Evolutionary conservation across 495 filamentous ascomycete species (phyloP).

Genomic region (Penicillium parvum): DNA sequence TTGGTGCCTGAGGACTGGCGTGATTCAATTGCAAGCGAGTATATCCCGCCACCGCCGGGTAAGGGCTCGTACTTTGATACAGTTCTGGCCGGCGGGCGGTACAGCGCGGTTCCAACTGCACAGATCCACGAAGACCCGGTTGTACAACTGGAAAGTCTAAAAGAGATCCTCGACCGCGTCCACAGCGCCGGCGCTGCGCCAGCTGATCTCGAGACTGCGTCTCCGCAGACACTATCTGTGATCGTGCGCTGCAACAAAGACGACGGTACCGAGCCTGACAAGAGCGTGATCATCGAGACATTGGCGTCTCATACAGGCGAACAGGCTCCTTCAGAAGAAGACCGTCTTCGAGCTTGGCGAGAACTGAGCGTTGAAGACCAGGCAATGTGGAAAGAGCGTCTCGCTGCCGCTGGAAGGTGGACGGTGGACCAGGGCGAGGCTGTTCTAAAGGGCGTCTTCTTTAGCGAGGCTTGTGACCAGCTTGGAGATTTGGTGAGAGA

Average conservation of each 20-base stretch:
- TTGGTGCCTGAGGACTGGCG: constrained; percentile 40
- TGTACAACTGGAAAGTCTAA: constrained; percentile 16
- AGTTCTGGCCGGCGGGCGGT: background rate
- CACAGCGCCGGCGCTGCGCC: constrained; percentile 24
- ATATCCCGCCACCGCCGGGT: constrained; percentile 11
- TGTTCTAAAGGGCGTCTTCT: constrained; percentile 69
- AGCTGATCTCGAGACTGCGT: constrained; percentile 14
- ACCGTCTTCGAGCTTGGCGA: constrained; percentile 58
- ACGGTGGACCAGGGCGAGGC: constrained; percentile 64
- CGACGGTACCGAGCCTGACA: constrained; percentile 15
- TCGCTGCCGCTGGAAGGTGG: constrained; percentile 71
- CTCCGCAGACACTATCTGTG: constrained; percentile 18
- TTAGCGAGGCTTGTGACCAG: constrained; percentile 59
- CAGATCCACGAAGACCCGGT: background rate
- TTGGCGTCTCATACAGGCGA: background rate
- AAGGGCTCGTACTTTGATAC: constrained; percentile 20
- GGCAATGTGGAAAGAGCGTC: constrained; percentile 60
- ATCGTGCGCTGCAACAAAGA: constrained; percentile 23
- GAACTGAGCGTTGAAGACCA: constrained; percentile 56
- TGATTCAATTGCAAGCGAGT: constrained; percentile 21
- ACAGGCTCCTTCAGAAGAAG: constrained; percentile 7
- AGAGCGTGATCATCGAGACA: constrained; percentile 24
- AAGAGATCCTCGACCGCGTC: constrained; percentile 23
- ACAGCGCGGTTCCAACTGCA: background rate
- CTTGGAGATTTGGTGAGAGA: constrained; percentile 47